Conservation (phyloP, 1,284 basidiomycete species). For the Volvariella volvacea region DNA sequence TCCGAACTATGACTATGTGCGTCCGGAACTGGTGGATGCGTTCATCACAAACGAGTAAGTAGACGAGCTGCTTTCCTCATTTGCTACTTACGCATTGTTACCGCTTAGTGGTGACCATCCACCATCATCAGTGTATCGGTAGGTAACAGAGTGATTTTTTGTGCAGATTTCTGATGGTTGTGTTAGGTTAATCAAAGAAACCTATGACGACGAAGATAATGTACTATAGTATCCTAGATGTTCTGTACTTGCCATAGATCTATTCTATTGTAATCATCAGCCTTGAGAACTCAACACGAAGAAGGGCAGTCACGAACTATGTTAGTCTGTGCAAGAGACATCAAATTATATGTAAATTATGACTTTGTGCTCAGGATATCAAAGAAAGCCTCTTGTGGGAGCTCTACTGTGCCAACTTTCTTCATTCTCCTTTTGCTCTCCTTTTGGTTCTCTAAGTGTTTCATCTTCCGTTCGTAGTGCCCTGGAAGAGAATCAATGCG, state of each 20-base stretch:
- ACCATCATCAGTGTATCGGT: slow-evolving; percentile 86
- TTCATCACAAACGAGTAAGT: slow-evolving; percentile 96
- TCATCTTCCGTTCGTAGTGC: slow-evolving; percentile 88
- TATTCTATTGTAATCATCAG: no score
- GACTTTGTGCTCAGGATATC: slow-evolving; percentile 59
- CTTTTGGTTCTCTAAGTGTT: slow-evolving; percentile 90
- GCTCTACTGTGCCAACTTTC: slow-evolving; percentile 77
- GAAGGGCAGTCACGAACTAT: no score
- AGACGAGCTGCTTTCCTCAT: slow-evolving; percentile 1
- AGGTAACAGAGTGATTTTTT: slow-evolving; percentile 13
- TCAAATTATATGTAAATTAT: slow-evolving; percentile 15
- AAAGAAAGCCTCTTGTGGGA: slow-evolving; percentile 90
- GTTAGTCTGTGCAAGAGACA: background rate
- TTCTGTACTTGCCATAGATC: no score
- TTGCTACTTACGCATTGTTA: slow-evolving; percentile 8
- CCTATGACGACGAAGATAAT: slow-evolving; percentile 88
- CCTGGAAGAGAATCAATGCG: slow-evolving; percentile 29
- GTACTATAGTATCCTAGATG: no score
- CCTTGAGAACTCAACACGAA: no score
- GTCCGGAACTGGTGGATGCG: slow-evolving; percentile 86
- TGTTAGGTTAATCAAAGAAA: slow-evolving; percentile 76
- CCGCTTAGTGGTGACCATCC: slow-evolving; percentile 79
- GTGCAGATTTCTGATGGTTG: slow-evolving; percentile 7
- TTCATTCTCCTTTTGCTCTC: slow-evolving; percentile 87
- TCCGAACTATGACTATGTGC: slow-evolving; percentile 93